phyloP scores from a whole-genome alignment of 805 yeast genomes.

The Ogataea parapolymorpha region DNA sequence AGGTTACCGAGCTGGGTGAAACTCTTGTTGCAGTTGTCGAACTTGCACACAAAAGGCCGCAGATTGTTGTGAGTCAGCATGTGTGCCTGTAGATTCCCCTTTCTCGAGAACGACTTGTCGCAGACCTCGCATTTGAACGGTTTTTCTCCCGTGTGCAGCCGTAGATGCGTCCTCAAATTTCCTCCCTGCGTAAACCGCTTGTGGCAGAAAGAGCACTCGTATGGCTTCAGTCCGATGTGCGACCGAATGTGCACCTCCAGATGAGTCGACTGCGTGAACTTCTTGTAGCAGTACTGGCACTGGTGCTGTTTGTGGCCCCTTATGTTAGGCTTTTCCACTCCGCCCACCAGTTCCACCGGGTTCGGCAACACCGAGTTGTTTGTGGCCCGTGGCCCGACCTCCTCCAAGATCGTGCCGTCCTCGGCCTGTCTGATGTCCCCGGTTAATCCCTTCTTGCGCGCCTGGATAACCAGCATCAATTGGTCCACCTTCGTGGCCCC shows the following conservation, averaged over 20 bases:
- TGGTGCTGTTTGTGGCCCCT: slow-evolving; percentile 53
- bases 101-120: slow-evolving; percentile 74
- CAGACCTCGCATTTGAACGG: slow-evolving; percentile 83
- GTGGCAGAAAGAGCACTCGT: slow-evolving; percentile 72
- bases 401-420: slow-evolving; percentile 67
- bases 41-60: slow-evolving; percentile 74
- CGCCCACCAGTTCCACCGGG: slow-evolving; percentile 69
- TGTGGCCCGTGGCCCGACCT: slow-evolving; percentile 20
- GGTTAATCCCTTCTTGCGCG: slow-evolving; percentile 74
- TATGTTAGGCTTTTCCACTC: slow-evolving; percentile 61
- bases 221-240: slow-evolving; percentile 85
- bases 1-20: slow-evolving; percentile 91
- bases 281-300: slow-evolving; percentile 74
- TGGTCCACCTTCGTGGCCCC: slow-evolving; percentile 92
- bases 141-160: slow-evolving; percentile 89
- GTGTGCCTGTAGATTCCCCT: slow-evolving; percentile 91
- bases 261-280: slow-evolving; percentile 87
- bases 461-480: slow-evolving; percentile 86
- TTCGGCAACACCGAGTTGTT: slow-evolving; percentile 49
- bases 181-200: slow-evolving; percentile 90
- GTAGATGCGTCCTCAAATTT: slow-evolving; percentile 76
- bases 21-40: slow-evolving; percentile 78
- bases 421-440: slow-evolving; percentile 59
- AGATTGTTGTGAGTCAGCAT: slow-evolving; percentile 73
- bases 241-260: slow-evolving; percentile 85